Conservation (phyloP, 1,284 basidiomycete species). For the Marasmius oreades region DNA sequence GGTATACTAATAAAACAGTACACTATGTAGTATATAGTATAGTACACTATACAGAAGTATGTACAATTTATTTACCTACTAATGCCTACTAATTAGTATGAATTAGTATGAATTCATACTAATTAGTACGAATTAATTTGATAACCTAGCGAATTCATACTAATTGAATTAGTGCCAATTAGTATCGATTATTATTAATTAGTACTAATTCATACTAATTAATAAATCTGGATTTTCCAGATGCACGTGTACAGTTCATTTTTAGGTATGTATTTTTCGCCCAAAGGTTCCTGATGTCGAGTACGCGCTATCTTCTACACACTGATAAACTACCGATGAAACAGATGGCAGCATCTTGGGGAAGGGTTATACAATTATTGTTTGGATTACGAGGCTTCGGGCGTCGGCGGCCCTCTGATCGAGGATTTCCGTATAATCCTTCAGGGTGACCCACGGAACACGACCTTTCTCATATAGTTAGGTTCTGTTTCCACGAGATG, state of each 20-base stretch:
- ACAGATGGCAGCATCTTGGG: slow-evolving; percentile 42
- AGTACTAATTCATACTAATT: no score
- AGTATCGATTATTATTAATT: no score
- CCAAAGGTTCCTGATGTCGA: slow-evolving; percentile 4
- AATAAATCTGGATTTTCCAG: no score
- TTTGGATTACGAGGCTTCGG: slow-evolving; percentile 56
- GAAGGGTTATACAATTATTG: slow-evolving; percentile 45
- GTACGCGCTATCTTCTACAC: background rate
- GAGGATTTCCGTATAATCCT: slow-evolving; percentile 47
- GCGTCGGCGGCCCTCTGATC: slow-evolving; percentile 48
- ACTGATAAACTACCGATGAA: background rate
- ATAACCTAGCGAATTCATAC: no score
- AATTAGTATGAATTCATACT: no score
- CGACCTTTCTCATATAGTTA: slow-evolving; percentile 57
- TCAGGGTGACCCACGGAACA: slow-evolving; percentile 44
- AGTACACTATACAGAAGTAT: no score
- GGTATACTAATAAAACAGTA: no score
- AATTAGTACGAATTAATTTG: no score
- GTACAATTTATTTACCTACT: no score
- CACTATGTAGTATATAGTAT: no score
- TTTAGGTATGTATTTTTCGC: slow-evolving; percentile 34
- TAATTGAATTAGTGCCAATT: no score
- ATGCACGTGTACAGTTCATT: slow-evolving; percentile 46
- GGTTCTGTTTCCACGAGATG: slow-evolving; percentile 19
- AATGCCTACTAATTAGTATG: no score